Conservation (phyloP, 1,284 basidiomycete species). For the Bjerkandera adusta region DNA sequence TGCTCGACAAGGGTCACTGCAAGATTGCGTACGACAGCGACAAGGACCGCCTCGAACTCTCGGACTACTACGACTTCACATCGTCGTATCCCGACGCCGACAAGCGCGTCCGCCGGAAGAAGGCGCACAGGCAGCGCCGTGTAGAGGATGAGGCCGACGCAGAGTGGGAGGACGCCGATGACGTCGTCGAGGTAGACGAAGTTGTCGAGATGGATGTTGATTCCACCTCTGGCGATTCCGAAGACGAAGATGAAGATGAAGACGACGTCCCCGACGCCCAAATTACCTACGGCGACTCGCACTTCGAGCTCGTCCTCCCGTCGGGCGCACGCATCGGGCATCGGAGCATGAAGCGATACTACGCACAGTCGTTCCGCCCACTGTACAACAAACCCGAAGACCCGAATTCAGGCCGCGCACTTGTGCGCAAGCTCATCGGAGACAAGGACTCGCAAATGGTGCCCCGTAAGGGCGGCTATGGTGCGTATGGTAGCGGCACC, state of each 20-base stretch:
- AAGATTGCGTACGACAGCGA: constrained; percentile 91
- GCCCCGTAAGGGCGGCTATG: constrained; percentile 82
- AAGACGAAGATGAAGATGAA: constrained; percentile 34
- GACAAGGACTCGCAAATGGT: constrained; percentile 84
- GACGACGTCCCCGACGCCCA: constrained; percentile 48
- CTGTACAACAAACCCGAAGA: constrained; percentile 46
- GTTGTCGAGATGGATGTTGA: constrained; percentile 42
- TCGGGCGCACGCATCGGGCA: constrained; percentile 94
- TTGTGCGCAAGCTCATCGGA: constrained; percentile 71
- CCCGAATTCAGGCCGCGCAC: constrained; percentile 67
- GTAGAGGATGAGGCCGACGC: constrained; percentile 38
- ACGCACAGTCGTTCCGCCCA: constrained; percentile 75
- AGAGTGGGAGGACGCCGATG: constrained; percentile 63
- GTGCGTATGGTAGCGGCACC: constrained; percentile 78
- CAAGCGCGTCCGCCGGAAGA: constrained; percentile 30
- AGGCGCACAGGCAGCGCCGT: constrained; percentile 28
- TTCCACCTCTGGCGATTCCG: too few species aligned
- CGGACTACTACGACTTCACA: constrained; percentile 94
- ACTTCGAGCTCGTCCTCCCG: constrained; percentile 91
- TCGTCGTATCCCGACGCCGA: constrained; percentile 70
- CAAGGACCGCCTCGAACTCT: constrained; percentile 81
- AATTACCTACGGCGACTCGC: constrained; percentile 71
- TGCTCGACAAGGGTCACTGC: constrained; percentile 94
- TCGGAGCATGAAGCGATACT: constrained; percentile 84
- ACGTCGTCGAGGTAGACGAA: constrained; percentile 53